These are phyloP conservation scores for Linum lewisii DNA, from an alignment of 345 rosid genomes.

Conservation along the genomic window DNA sequence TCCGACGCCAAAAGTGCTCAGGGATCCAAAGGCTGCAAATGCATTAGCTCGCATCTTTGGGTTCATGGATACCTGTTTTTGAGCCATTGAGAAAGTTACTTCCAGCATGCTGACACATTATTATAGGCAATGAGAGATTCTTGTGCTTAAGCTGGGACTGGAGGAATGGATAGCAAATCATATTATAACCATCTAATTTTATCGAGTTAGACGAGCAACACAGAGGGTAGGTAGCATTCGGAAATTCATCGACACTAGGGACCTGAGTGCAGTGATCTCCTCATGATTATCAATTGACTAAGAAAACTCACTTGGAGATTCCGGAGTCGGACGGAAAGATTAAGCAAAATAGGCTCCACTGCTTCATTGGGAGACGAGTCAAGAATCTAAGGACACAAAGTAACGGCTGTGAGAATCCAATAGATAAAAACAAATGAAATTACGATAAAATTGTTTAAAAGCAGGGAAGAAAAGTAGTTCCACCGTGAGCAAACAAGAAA, in stretches of 20 bases:
- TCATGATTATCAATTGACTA: conserved; percentile 3
- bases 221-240: not conserved
- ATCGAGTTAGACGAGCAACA: not conserved
- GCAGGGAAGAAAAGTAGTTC: conserved; percentile 13
- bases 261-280: no score
- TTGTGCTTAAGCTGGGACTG: not conserved
- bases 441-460: conserved; percentile 1
- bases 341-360: conserved; percentile 75
- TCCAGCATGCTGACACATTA: not conserved
- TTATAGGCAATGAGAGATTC: not conserved
- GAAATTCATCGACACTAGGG: no score
- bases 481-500: conserved; percentile 79
- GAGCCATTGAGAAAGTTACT: not conserved
- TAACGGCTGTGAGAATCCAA: not conserved
- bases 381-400: conserved; percentile 44
- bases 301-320: conserved; percentile 59
- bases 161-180: not conserved
- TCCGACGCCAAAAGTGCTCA: conserved; percentile 65
- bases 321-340: conserved; percentile 78
- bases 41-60: conserved; percentile 79
- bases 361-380: conserved; percentile 72
- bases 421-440: conserved; percentile 4
- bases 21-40: conserved; percentile 80
- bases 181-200: not conserved
- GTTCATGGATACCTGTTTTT: conserved; percentile 56